Percentiles rank a stretch among this genome's conserved stretches.
Evolutionary conservation across 176 grass and related monocot species (phyloP).

Genomic region (Oryza longistaminata): DNA sequence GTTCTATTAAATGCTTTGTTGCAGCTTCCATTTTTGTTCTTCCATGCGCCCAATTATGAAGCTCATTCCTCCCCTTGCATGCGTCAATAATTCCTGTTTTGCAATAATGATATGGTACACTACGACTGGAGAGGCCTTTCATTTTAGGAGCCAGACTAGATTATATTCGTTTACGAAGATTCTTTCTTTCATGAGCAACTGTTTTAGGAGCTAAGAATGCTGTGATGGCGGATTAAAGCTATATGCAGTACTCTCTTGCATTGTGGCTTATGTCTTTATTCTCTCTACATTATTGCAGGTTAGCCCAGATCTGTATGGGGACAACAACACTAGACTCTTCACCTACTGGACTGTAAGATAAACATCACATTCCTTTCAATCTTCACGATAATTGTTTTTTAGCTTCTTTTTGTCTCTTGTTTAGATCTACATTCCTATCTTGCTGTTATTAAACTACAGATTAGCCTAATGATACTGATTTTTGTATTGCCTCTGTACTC

Average conservation of each 20-base stretch:
- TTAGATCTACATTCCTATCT: conserved; percentile 35
- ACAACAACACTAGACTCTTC: conserved; percentile 87
- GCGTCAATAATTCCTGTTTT: conserved; percentile 43
- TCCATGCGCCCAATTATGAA: conserved; percentile 36
- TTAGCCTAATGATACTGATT: conserved; percentile 23
- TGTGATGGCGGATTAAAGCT: neutral
- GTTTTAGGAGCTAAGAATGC: conserved; percentile 40
- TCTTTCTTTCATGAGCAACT: conserved; percentile 11
- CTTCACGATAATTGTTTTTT: conserved; percentile 11
- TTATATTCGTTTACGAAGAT: conserved; percentile 1
- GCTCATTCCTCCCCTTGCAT: conserved; percentile 33
- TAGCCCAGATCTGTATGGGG: conserved; percentile 83
- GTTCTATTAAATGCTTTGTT: conserved; percentile 51
- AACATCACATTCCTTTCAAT: conserved; percentile 35
- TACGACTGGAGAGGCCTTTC: conserved; percentile 30
- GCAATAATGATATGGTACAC: conserved; percentile 41
- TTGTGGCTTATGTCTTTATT: conserved; percentile 24
- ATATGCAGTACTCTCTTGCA: neutral
- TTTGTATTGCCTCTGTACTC: conserved; percentile 41
- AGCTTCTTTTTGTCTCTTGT: conserved; percentile 28
- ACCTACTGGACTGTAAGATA: conserved; percentile 91
- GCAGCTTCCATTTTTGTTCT: conserved; percentile 49
- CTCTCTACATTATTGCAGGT: conserved; percentile 58
- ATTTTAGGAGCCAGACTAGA: conserved; percentile 37
- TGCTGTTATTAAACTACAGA: neutral